A percentile compares a stretch with the other conserved stretches of the same genome.
phyloP scores from a whole-genome alignment of 129 eudicot species.

The Solidago caesia region DNA sequence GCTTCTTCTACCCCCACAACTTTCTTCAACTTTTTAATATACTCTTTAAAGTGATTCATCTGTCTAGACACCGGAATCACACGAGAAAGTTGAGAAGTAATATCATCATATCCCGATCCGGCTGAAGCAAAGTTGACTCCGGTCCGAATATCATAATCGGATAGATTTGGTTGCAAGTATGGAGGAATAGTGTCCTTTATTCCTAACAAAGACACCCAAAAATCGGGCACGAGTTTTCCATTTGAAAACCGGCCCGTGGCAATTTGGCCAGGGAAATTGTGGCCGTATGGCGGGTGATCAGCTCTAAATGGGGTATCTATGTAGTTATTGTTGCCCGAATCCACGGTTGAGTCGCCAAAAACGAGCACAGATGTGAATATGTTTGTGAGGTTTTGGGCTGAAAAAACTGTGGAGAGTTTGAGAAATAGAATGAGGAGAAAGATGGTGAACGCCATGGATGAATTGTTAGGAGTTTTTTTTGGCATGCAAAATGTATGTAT shows the following conservation, averaged over 20 bases:
- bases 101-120: conserved; percentile 50
- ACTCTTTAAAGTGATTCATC: conserved; percentile 27
- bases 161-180: conserved; percentile 39
- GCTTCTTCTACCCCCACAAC: conserved; percentile 38
- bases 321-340: conserved; percentile 49
- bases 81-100: conserved; percentile 20
- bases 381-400: conserved; percentile 15
- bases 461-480: not conserved
- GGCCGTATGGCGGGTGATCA: conserved; percentile 42
- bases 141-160: conserved; percentile 30
- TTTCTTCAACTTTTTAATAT: conserved; percentile 29
- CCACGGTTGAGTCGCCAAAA: conserved; percentile 48
- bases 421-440: conserved; percentile 10
- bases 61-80: conserved; percentile 39
- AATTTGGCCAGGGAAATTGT: conserved; percentile 35
- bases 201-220: conserved; percentile 41
- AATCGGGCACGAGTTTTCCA: conserved; percentile 48
- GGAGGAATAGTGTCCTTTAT: conserved; percentile 46
- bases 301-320: conserved; percentile 32
- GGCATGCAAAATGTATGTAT: conserved; percentile 19
- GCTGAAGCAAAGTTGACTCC: conserved; percentile 57
- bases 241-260: conserved; percentile 52
- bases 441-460: conserved; percentile 24
- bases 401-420: not conserved
- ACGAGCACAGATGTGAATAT: conserved; percentile 34